phyloP scores from a whole-genome alignment of 345 rosid genomes.

The Barbarea vulgaris region DNA sequence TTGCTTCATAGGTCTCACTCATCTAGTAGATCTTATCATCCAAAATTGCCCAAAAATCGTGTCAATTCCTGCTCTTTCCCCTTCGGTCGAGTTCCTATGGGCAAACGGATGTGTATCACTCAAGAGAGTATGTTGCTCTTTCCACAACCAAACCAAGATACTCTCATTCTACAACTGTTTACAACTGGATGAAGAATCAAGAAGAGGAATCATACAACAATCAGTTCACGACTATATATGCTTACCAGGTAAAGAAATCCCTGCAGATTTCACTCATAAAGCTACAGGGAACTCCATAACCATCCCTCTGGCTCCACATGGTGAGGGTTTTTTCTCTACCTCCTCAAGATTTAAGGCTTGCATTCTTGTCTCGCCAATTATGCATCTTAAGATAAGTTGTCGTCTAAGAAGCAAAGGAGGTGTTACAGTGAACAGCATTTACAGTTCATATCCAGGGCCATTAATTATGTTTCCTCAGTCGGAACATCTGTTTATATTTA shows the following conservation, averaged over 20 bases:
- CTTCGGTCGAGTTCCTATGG: background rate
- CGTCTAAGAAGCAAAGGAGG: background rate
- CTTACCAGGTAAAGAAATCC: constrained; percentile 18
- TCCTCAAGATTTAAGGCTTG: constrained; percentile 27
- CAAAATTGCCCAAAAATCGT: background rate
- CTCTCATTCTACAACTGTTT: constrained; percentile 20
- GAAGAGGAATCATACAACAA: constrained; percentile 10
- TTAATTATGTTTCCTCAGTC: background rate
- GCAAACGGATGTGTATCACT: constrained; percentile 10
- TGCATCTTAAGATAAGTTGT: background rate
- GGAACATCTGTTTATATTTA: constrained; percentile 8
- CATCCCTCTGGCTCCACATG: background rate
- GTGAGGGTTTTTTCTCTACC: background rate
- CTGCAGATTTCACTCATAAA: constrained; percentile 1
- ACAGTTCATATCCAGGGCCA: background rate
- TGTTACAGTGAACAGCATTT: background rate
- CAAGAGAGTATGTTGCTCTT: background rate
- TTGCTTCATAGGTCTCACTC: background rate
- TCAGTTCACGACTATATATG: background rate
- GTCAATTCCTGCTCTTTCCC: background rate
- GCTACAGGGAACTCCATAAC: no score
- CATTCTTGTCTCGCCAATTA: background rate
- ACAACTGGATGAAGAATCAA: constrained; percentile 5
- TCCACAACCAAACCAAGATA: background rate
- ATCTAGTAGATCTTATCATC: background rate